Base-by-base conservation (phyloP, 768 basidiomycete genomes). In the Peribolospora kevripleyi region DNA sequence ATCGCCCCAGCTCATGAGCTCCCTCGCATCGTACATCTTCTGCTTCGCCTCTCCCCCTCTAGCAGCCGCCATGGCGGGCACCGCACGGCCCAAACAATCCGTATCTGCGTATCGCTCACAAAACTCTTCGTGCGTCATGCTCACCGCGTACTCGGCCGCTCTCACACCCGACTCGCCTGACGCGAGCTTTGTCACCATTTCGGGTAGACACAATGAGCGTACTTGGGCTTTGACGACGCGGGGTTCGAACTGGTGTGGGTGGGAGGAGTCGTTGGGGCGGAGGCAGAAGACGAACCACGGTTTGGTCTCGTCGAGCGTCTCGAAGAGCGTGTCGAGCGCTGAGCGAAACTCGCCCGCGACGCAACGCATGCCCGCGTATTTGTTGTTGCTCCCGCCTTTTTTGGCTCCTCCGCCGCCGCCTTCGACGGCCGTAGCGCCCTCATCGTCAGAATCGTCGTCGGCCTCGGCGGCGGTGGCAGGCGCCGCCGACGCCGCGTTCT, bases 191-290 rank as follows among this genome's bases (percentile, higher is more conserved):
- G 73, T 76, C 5, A 82, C 76, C 58, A 95, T 75, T 68, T 86
- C 84, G 2, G 79, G 69, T 61, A 97, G 62, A 0, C 87, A 84
- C 37, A 80, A 63, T 55, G 82, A 81, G 51, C 83, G 74, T 43
- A 97, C 80, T 68, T 97, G 91, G 0, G 84, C 83, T 66, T 88
- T 91, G 51, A 95, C 81, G 46, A 81, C 80, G 48, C 88, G 73
- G 8, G 84, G 83, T 70, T 97, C 91, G 53, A 95, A 71, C 65
- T 95, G 90, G 65, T 87, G 85, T 45, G 90, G 87, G 14, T 95
- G 69, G 64, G 91, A 91, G 37, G 85, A 80, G 69, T 95, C 88
- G 64, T 97, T 98, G 4, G 90, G 87, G 65, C 83, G 87, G 61
- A 97, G 68, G 63, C 87, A 93, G 68, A 91, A 85, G 13, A 93